Evolutionary conservation across 1,284 basidiomycete genomes (phyloP).

Genomic region (Cystobasidium slooffiae): DNA sequence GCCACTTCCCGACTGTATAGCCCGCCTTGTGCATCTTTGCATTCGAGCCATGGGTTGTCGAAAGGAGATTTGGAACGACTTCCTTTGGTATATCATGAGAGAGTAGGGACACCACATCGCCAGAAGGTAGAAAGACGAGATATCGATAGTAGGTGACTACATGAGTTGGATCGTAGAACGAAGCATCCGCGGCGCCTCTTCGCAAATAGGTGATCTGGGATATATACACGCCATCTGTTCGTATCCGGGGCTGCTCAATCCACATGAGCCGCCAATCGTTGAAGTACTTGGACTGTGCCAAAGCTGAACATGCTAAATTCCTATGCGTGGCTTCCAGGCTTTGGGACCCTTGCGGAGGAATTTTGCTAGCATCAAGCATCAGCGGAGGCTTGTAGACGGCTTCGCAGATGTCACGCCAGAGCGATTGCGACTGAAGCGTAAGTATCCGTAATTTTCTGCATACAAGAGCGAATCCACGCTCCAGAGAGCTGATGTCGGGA

Average conservation of each 20-base stretch:
- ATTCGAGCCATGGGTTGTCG: conserved; percentile 46
- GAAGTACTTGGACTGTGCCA: conserved; percentile 43
- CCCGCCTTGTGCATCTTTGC: conserved; percentile 45
- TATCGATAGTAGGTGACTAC: conserved; percentile 53
- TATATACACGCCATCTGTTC: conserved; percentile 52
- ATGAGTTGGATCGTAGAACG: conserved; percentile 50
- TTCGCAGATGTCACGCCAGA: conserved; percentile 35
- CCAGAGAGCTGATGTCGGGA: conserved; percentile 32
- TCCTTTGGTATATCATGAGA: conserved; percentile 49
- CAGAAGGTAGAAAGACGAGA: conserved; percentile 44
- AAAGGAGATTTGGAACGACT: conserved; percentile 48
- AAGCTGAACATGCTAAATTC: conserved; percentile 2
- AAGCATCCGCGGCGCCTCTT: conserved; percentile 47
- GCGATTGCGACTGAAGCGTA: conserved; percentile 11
- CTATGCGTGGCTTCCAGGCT: background rate
- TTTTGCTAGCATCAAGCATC: conserved; percentile 45
- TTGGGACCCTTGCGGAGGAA: conserved; percentile 19
- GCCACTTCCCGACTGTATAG: conserved; percentile 35
- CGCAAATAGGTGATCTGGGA: conserved; percentile 52
- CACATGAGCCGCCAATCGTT: conserved; percentile 51
- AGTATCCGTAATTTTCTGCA: conserved; percentile 42
- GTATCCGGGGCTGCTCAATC: conserved; percentile 52
- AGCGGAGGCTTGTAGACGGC: conserved; percentile 47
- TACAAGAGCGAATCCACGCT: conserved; percentile 26
- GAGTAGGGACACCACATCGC: conserved; percentile 51